Evolutionary conservation across 176 grass and related monocot genomes (phyloP).

Genomic region (Calamus simplicifolius): DNA sequence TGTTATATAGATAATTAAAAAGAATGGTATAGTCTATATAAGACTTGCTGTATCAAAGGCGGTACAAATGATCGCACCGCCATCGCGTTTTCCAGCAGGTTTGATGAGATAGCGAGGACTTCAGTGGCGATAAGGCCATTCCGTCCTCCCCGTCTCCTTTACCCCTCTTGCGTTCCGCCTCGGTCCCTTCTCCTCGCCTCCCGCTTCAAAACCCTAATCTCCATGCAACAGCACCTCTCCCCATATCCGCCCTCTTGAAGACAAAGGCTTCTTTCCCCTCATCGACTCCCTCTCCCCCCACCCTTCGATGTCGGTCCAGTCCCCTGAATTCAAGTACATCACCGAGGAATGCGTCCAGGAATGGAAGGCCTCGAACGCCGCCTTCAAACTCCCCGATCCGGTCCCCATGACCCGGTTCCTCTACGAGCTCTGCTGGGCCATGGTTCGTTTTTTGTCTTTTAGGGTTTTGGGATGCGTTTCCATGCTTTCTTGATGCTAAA

Average conservation of each 20-base stretch:
- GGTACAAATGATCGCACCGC: no score
- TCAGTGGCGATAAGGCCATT: no score
- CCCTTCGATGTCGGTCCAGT: constrained; percentile 28
- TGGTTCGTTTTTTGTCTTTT: constrained; percentile 26
- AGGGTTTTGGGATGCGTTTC: neutral
- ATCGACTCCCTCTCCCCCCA: neutral
- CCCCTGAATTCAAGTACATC: constrained; percentile 62
- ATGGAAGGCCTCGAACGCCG: constrained; percentile 62
- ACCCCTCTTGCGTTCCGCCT: no score
- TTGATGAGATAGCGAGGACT: no score
- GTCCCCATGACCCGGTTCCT: constrained; percentile 91
- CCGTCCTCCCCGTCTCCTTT: no score
- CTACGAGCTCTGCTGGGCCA: constrained; percentile 96
- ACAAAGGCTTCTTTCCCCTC: neutral
- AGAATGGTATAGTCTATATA: no score
- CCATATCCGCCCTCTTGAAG: constrained; percentile 24
- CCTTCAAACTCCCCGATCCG: constrained; percentile 61
- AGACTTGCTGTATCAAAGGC: no score
- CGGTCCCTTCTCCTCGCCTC: no score
- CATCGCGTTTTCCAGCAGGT: no score
- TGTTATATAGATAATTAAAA: no score
- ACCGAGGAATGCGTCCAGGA: constrained; percentile 77
- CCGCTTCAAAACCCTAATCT: no score
- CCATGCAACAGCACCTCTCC: neutral
- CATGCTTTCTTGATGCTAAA: constrained; percentile 1